Evolutionary conservation across 2,329 filamentous ascomycete species (phyloP), one percentile per base, ranked within the genome.

Genomic region (Pseudogymnoascus sp.): DNA sequence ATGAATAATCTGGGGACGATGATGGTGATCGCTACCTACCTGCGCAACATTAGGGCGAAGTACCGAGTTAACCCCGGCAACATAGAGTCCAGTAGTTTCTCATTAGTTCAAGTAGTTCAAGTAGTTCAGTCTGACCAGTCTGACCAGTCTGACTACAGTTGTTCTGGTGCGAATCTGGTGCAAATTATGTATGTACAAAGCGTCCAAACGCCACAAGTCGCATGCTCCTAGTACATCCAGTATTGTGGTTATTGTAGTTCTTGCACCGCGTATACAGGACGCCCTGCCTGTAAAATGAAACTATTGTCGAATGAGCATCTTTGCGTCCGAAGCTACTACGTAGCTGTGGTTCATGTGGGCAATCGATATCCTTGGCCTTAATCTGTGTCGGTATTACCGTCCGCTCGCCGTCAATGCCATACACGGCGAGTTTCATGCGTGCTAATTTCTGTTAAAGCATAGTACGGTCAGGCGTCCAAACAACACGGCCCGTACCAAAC

Each of bases 371-470:
- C 49, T 55, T 55, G 49, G 49, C 49, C 49, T 55, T 55, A 55
- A 55, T 55, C 49, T 55, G 49, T 33, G n/a, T 55, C 49, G 49
- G 49, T 55, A 55, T 55, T 55, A 55, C 49, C 49, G 49, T 16
- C 49, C 25, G 49, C 4, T 55, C 49, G 25, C 49, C 49, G 49
- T 55, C 49, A 55, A 55, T 55, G 49, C 49, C 49, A 33, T 55
- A 55, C 49, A 55, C 25, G 4, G 49, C n/a, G 25, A 18, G 49
- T 55, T 55, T 55, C 45, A 55, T 55, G 49, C 49, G 28, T 55
- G 49, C 49, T 55, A 55, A 55, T 55, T 55, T 55, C 49, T 55
- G 49, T 16, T 33, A 55, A 55, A 55, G 49, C 49, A 55, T 55
- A 55, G 49, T 55, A 12, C 25, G n/a, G 49, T 55, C 49, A 55